Evolutionary conservation across 257 asterid genomes (phyloP).

Genomic region (Solanum raphanifolium): DNA sequence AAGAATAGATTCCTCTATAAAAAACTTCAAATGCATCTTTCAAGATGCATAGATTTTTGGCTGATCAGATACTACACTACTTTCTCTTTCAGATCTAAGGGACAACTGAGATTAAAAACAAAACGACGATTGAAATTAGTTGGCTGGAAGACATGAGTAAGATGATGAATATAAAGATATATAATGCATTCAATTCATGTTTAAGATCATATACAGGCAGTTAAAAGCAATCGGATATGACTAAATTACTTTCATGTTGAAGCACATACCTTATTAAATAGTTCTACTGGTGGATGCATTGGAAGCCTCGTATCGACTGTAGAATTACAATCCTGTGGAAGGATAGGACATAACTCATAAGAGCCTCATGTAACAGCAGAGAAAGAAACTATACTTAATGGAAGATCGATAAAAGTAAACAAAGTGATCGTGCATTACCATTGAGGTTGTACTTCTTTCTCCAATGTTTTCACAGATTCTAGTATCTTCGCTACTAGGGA

Average conservation of each 20-base stretch:
- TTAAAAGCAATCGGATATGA: neutral
- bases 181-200: neutral
- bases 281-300: slow-evolving; percentile 37
- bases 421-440: neutral
- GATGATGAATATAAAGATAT: neutral
- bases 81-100: slow-evolving; percentile 29
- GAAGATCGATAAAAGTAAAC: neutral
- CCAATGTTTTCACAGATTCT: slow-evolving; percentile 5
- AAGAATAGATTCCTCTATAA: neutral
- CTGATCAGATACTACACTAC: slow-evolving; percentile 8
- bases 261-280: slow-evolving; percentile 47
- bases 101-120: slow-evolving; percentile 38
- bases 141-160: neutral
- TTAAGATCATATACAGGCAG: neutral
- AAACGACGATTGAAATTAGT: neutral
- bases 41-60: slow-evolving; percentile 11
- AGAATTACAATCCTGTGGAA: slow-evolving; percentile 28
- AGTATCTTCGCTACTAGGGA: slow-evolving; percentile 14
- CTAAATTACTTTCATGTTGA: neutral
- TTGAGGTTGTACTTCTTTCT: neutral
- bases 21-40: slow-evolving; percentile 27
- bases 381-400: neutral
- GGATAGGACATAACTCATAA: neutral
- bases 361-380: neutral
- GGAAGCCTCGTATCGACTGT: slow-evolving; percentile 11